Percentiles rank a stretch among this genome's conserved stretches.
phyloP scores from a whole-genome alignment of 164 flowering plant genomes.

The Magnolia kwangsiensis region DNA sequence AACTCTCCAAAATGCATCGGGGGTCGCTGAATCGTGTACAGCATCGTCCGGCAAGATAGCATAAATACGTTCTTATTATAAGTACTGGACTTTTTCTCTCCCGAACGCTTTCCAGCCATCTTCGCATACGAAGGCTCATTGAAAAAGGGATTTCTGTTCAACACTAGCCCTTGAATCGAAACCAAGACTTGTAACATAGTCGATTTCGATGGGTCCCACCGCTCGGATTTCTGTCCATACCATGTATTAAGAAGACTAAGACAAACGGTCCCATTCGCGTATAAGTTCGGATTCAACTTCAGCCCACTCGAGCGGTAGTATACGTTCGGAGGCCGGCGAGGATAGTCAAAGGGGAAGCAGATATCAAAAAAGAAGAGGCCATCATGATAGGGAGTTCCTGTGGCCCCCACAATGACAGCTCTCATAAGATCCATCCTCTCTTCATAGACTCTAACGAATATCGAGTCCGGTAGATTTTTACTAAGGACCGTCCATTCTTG shows the following conservation, averaged over 20 bases:
- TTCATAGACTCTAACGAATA: slow-evolving; percentile 12
- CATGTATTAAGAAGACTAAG: slow-evolving; percentile 89
- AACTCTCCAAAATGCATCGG: slow-evolving; percentile 82
- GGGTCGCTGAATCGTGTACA: slow-evolving; percentile 52
- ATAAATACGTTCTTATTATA: slow-evolving; percentile 60
- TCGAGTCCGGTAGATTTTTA: slow-evolving; percentile 5
- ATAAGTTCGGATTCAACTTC: slow-evolving; percentile 79
- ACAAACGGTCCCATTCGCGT: slow-evolving; percentile 72
- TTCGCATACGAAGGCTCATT: slow-evolving; percentile 71
- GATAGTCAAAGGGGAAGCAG: slow-evolving; percentile 3
- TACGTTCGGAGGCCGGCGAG: slow-evolving; percentile 23
- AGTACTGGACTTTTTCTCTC: slow-evolving; percentile 38
- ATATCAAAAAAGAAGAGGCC: slow-evolving; percentile 17
- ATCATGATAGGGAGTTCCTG: slow-evolving; percentile 15
- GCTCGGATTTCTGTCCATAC: slow-evolving; percentile 54
- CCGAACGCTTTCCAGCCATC: slow-evolving; percentile 29
- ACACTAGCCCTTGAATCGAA: slow-evolving; percentile 76
- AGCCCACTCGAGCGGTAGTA: slow-evolving; percentile 70
- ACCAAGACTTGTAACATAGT: slow-evolving; percentile 79
- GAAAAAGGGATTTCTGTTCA: slow-evolving; percentile 69
- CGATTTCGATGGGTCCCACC: slow-evolving; percentile 62
- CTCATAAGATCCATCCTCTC: slow-evolving; percentile 14
- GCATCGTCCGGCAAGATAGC: slow-evolving; percentile 60
- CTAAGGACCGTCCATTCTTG: slow-evolving; percentile 6
- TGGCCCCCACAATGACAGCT: slow-evolving; percentile 12